Evolutionary conservation across 495 filamentous ascomycete species (phyloP).

Genomic region (Penicillium subrubescens): DNA sequence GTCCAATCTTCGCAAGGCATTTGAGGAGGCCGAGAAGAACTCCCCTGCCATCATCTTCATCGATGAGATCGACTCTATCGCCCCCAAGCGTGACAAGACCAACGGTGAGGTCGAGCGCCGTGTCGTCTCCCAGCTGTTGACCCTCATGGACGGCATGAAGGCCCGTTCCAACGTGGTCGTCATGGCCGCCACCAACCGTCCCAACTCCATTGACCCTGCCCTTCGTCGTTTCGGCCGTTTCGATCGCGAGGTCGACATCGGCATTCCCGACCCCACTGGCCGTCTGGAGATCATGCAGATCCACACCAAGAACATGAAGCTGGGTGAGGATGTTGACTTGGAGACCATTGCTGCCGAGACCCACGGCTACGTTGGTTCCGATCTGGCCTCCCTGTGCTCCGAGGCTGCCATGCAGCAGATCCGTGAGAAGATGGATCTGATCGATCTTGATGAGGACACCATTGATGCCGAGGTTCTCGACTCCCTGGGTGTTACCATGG

Average conservation of each 20-base stretch:
- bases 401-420: slow-evolving; percentile 99
- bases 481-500: slow-evolving; percentile 97
- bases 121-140: slow-evolving; percentile 96
- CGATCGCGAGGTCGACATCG: slow-evolving; percentile 97
- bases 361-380: slow-evolving; percentile 98
- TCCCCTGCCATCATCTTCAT: slow-evolving; percentile 99
- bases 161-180: slow-evolving; percentile 96
- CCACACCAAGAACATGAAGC: slow-evolving; percentile 99
- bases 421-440: slow-evolving; percentile 99
- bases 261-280: slow-evolving; percentile 95
- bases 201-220: slow-evolving; percentile 94
- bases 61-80: slow-evolving; percentile 98
- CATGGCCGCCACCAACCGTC: slow-evolving; percentile 97
- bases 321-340: slow-evolving; percentile 93
- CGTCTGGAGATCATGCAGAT: slow-evolving; percentile 98
- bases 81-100: slow-evolving; percentile 99
- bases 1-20: slow-evolving; percentile 95
- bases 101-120: slow-evolving; percentile 98
- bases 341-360: slow-evolving; percentile 97
- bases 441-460: slow-evolving; percentile 97
- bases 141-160: slow-evolving; percentile 99
- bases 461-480: slow-evolving; percentile 98
- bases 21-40: slow-evolving; percentile 99
- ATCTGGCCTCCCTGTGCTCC: slow-evolving; percentile 97
- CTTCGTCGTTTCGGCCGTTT: slow-evolving; percentile 94